Percentiles rank a stretch among this genome's conserved stretches.
Evolutionary conservation across 2,329 filamentous ascomycete genomes (phyloP).

Genomic region (Canariomyces notabilis): DNA sequence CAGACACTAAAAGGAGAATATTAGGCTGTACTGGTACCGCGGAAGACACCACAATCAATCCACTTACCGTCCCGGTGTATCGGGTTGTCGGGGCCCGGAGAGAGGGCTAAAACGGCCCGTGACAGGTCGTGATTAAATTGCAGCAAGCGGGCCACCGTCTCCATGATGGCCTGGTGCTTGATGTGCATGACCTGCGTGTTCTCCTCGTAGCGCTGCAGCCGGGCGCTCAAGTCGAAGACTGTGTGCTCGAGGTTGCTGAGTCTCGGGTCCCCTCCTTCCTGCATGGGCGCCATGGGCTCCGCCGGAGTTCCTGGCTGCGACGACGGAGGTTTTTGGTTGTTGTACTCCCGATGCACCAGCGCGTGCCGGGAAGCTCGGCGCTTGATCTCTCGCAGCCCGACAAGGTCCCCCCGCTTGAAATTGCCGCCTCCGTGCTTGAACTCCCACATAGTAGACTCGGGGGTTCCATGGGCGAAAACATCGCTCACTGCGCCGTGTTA

Average conservation of each 20-base stretch:
- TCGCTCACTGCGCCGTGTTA: conserved; percentile 73
- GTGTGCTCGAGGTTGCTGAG: conserved; percentile 73
- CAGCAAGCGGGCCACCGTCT: conserved; percentile 65
- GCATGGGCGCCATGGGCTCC: conserved; percentile 65
- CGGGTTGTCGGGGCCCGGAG: conserved; percentile 69
- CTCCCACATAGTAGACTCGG: conserved; percentile 93
- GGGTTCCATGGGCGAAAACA: conserved; percentile 91
- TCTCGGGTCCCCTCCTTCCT: conserved; percentile 72
- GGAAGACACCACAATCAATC: conserved; percentile 8
- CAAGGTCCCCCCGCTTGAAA: conserved; percentile 91
- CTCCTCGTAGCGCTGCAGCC: conserved; percentile 80
- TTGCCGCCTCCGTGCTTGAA: conserved; percentile 98
- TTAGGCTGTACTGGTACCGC: conserved; percentile 17
- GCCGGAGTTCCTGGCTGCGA: conserved; percentile 82
- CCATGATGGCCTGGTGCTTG: conserved; percentile 76
- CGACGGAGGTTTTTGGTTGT: conserved; percentile 65
- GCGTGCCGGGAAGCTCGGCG: conserved; percentile 88
- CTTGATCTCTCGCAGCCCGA: conserved; percentile 91
- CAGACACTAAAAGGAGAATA: conserved; percentile 40
- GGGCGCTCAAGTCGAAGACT: conserved; percentile 71
- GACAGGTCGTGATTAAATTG: conserved; percentile 84
- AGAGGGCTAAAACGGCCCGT: conserved; percentile 65
- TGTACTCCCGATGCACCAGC: conserved; percentile 88
- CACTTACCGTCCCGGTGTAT: conserved; percentile 76
- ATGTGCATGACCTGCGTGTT: conserved; percentile 71